Conservation (phyloP, 177 flowering plant species). For the Vitis hybrid region DNA sequence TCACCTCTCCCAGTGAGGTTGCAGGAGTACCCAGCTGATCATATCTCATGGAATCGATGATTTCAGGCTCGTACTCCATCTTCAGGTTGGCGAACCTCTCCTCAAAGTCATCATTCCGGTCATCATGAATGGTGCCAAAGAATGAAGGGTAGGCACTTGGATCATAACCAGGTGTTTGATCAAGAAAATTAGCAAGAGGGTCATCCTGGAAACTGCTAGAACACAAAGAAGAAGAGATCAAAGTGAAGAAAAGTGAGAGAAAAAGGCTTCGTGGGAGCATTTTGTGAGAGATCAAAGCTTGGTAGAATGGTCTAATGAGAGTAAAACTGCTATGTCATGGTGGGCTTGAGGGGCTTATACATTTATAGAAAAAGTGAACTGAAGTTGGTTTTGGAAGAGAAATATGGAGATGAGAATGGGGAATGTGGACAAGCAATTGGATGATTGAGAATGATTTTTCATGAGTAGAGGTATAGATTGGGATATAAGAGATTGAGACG, state of each 20-base stretch:
- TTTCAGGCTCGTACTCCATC: neutral
- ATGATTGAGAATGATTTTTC: neutral
- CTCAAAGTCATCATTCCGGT: neutral
- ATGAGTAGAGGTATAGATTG: slow-evolving; percentile 5
- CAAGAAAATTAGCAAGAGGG: neutral
- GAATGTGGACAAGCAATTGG: neutral
- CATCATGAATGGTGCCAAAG: neutral
- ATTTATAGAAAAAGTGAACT: neutral
- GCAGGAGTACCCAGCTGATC: slow-evolving; percentile 2
- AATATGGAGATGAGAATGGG: too few relatives aligned
- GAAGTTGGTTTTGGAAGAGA: neutral
- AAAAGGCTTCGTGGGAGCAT: neutral
- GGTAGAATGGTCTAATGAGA: neutral
- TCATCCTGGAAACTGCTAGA: too few relatives aligned
- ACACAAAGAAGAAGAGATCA: neutral
- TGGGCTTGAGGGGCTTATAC: neutral
- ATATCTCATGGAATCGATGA: neutral
- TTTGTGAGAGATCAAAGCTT: neutral
- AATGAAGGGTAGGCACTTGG: too few relatives aligned
- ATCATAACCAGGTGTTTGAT: neutral
- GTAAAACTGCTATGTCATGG: neutral
- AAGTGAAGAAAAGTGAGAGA: neutral
- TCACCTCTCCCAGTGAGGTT: slow-evolving; percentile 19
- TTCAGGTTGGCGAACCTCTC: neutral
- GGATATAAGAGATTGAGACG: slow-evolving; percentile 7